Conservation (phyloP, 2,329 filamentous ascomycete genomes). For the Diplodia sapinea region DNA sequence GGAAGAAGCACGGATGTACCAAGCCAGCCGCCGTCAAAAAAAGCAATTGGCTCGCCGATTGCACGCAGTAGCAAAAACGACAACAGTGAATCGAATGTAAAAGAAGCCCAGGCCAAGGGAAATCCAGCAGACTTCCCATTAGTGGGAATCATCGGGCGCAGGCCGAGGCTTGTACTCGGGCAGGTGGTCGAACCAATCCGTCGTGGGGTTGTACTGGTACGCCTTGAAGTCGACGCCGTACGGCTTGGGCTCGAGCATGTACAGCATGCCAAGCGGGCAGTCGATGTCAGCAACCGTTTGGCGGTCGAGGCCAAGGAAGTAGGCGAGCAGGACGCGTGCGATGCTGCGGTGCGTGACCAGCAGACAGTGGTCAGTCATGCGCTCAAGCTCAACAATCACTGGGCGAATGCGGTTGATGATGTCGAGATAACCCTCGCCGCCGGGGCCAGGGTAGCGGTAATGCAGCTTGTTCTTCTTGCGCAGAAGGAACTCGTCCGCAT, state of each 20-base stretch:
- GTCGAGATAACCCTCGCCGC: constrained; percentile 94
- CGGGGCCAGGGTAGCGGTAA: constrained; percentile 95
- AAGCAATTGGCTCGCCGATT: not conserved
- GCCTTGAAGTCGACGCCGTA: constrained; percentile 98
- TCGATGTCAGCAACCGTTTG: constrained; percentile 94
- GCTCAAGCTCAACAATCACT: constrained; percentile 95
- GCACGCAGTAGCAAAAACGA: constrained; percentile 25
- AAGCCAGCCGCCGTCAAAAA: not conserved
- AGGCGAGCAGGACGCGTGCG: constrained; percentile 89
- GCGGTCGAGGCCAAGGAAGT: constrained; percentile 90
- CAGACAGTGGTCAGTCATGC: constrained; percentile 93
- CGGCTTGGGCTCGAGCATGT: constrained; percentile 94
- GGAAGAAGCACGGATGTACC: not conserved
- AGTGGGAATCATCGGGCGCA: constrained; percentile 5
- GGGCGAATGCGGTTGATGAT: constrained; percentile 94
- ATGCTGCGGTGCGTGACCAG: constrained; percentile 93
- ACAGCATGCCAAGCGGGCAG: constrained; percentile 90
- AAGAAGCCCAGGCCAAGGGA: not conserved
- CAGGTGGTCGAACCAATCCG: constrained; percentile 81
- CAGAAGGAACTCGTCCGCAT: constrained; percentile 80
- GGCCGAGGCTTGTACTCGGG: constrained; percentile 74
- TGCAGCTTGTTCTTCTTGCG: constrained; percentile 86
- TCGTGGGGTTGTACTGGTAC: constrained; percentile 82
- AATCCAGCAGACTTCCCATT: not conserved
- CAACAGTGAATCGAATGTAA: constrained; percentile 16